Conservation (phyloP, 106 monocot species). For the Ottelia alismoides region DNA sequence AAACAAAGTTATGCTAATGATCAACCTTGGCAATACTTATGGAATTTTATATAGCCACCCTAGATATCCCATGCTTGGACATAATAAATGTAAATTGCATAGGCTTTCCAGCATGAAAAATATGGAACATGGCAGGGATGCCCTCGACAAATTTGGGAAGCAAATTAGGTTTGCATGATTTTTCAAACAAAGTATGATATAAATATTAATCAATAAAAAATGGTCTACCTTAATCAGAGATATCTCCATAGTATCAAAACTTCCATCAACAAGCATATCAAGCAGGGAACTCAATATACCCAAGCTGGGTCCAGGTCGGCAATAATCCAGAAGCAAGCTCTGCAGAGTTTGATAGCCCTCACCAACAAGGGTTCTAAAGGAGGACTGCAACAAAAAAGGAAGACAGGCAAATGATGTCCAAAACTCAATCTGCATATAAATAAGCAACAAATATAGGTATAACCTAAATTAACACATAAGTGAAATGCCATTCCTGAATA, state of each 20-base stretch:
- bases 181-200: background rate
- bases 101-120: too few species aligned
- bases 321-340: conserved; percentile 85
- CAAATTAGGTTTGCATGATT: background rate
- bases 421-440: too few species aligned
- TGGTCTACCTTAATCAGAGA: conserved; percentile 53
- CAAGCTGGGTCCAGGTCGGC: conserved; percentile 61
- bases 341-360: conserved; percentile 90
- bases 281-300: conserved; percentile 75
- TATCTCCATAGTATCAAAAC: conserved; percentile 34
- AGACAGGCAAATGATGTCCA: background rate
- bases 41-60: too few species aligned
- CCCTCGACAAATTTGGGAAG: too few species aligned
- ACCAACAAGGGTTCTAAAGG: conserved; percentile 82
- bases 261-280: conserved; percentile 99
- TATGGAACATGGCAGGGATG: too few species aligned
- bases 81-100: too few species aligned
- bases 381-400: conserved; percentile 32
- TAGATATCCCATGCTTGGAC: too few species aligned
- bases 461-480: too few species aligned
- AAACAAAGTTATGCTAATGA: too few species aligned
- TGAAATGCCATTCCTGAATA: too few species aligned
- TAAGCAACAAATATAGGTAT: too few species aligned
- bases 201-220: background rate
- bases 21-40: too few species aligned